Percentiles rank a stretch among this genome's conserved stretches.
These are phyloP conservation scores for Fusarium verrucosum DNA, from an alignment of 2,329 filamentous ascomycete genomes.

Conservation along the genomic window DNA sequence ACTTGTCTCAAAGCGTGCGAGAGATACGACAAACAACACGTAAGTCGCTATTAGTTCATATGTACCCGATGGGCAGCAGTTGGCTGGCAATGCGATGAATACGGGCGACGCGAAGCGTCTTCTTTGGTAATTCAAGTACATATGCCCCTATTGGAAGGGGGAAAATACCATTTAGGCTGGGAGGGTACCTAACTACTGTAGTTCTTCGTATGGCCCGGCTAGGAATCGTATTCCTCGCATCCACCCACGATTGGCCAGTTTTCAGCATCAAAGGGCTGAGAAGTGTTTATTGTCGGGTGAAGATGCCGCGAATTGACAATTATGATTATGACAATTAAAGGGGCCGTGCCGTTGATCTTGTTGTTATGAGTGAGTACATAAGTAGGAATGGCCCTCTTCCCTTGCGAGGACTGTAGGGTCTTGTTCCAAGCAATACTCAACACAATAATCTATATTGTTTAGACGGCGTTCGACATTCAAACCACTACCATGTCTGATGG, in stretches of 20 bases:
- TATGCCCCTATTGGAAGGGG: neutral
- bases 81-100: constrained; percentile 24
- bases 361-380: constrained; percentile 16
- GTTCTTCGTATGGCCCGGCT: neutral
- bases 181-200: constrained; percentile 15
- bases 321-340: neutral
- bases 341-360: neutral
- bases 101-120: constrained; percentile 32
- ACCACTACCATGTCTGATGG: constrained; percentile 44
- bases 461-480: neutral
- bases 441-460: neutral
- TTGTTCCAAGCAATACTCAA: neutral
- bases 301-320: constrained; percentile 2
- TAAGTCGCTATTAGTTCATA: neutral
- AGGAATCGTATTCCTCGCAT: constrained; percentile 38
- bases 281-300: neutral
- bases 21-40: neutral
- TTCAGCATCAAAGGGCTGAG: constrained; percentile 17
- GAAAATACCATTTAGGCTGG: neutral
- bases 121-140: neutral
- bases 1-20: neutral
- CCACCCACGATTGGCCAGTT: constrained; percentile 38
- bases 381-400: neutral
- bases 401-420: neutral
- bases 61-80: neutral